phyloP scores from a whole-genome alignment of 108 stramenopile genomes.

The Mediolabrus comicus region DNA sequence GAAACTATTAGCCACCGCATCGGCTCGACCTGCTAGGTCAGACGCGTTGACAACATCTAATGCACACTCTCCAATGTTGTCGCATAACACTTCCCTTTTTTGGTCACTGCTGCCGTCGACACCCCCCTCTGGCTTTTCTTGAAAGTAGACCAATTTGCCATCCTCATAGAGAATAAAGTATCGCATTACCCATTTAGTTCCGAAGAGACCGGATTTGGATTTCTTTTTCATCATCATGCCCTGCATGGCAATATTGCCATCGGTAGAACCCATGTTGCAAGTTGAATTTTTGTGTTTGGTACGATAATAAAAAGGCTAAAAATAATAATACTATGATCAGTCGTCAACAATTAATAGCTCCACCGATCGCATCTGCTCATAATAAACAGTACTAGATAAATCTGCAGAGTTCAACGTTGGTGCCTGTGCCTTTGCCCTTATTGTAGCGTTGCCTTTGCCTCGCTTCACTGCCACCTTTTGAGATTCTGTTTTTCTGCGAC shows the following conservation, averaged over 20 bases:
- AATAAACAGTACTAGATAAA: too few species aligned
- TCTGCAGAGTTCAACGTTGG: too few species aligned
- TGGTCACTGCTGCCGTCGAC: neutral
- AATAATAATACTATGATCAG: too few species aligned
- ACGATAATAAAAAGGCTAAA: too few species aligned
- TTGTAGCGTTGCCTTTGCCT: too few species aligned
- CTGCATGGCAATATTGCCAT: neutral
- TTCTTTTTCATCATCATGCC: neutral
- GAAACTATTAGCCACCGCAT: slow-evolving; percentile 22
- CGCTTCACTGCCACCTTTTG: too few species aligned
- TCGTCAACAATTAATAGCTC: too few species aligned
- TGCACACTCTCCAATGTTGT: slow-evolving; percentile 9
- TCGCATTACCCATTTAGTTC: slow-evolving; percentile 18
- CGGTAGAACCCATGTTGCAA: neutral
- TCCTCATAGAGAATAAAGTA: slow-evolving; percentile 27
- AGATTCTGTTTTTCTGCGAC: too few species aligned
- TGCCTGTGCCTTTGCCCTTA: too few species aligned
- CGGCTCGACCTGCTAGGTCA: slow-evolving; percentile 6
- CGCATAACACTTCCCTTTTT: slow-evolving; percentile 15
- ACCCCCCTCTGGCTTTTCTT: neutral
- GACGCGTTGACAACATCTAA: slow-evolving; percentile 13
- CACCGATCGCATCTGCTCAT: too few species aligned
- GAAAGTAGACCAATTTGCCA: slow-evolving; percentile 24
- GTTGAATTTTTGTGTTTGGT: too few species aligned
- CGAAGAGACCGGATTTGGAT: neutral